Conservation (phyloP, 805 yeast genomes). For the Jamesozyma hellenica region DNA sequence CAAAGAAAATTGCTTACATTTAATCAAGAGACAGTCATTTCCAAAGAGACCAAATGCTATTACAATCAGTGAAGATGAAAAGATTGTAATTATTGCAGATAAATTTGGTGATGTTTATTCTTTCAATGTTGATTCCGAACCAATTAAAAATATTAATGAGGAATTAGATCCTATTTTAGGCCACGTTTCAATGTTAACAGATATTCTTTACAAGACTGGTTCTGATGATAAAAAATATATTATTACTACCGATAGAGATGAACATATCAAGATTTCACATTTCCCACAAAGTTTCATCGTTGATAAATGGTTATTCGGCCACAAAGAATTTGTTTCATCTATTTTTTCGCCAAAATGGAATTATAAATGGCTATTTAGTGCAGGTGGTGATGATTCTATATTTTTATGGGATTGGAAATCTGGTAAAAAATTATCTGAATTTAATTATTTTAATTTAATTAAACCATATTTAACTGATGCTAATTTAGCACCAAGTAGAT, state of each 20-base stretch:
- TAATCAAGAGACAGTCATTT: constrained; percentile 62
- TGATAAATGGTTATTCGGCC: constrained; percentile 80
- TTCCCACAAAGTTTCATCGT: constrained; percentile 73
- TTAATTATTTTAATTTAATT: constrained; percentile 38
- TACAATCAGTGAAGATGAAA: constrained; percentile 43
- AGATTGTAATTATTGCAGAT: constrained; percentile 64
- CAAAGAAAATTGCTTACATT: constrained; percentile 34
- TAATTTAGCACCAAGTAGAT: constrained; percentile 58
- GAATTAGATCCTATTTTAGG: constrained; percentile 71
- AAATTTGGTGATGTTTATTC: constrained; percentile 92
- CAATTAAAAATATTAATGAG: constrained; percentile 29
- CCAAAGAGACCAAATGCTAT: constrained; percentile 92
- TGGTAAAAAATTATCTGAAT: constrained; percentile 38
- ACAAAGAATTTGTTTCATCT: constrained; percentile 67
- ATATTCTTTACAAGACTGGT: constrained; percentile 32
- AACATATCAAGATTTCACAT: constrained; percentile 77
- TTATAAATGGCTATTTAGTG: constrained; percentile 50
- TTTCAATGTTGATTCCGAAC: constrained; percentile 35
- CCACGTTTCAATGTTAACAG: constrained; percentile 95
- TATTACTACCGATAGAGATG: constrained; percentile 88
- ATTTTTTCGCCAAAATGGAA: constrained; percentile 48
- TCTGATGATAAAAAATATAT: constrained; percentile 37
- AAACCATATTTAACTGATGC: constrained; percentile 39
- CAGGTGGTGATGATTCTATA: constrained; percentile 80
- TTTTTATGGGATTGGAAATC: constrained; percentile 72